Percentiles rank a stretch among this genome's conserved stretches.
phyloP scores from a whole-genome alignment of 495 filamentous ascomycete genomes.

The Pyrenopolyporus hunteri region DNA sequence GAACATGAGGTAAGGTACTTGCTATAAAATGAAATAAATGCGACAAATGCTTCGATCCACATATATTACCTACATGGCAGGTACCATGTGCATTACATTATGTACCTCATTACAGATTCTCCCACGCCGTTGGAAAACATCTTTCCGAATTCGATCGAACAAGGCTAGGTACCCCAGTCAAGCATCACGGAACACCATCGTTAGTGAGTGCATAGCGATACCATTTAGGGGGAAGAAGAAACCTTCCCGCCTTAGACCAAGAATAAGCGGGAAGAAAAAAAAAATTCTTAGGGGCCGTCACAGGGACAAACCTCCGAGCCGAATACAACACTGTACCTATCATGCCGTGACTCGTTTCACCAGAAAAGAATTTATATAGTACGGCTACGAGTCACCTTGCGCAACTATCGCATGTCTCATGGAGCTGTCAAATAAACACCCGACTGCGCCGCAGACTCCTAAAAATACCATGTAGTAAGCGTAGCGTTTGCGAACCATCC shows the following conservation, averaged over 20 bases:
- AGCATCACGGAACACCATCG: constrained; percentile 2
- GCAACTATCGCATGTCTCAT: no score
- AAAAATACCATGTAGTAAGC: constrained; percentile 28
- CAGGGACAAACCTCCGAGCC: constrained; percentile 13
- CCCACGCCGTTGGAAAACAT: constrained; percentile 37
- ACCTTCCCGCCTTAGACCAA: not conserved
- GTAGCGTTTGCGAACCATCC: constrained; percentile 18
- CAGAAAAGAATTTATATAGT: constrained; percentile 11
- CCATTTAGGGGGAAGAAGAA: not conserved
- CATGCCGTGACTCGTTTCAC: constrained; percentile 3
- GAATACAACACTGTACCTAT: constrained; percentile 1
- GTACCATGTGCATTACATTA: not conserved
- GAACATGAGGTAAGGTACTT: no score
- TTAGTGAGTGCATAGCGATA: constrained; percentile 1
- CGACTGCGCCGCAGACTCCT: constrained; percentile 14
- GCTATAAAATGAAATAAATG: no score
- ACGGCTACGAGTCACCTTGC: not conserved
- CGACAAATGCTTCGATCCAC: no score
- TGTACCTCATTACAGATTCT: constrained; percentile 25
- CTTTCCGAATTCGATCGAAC: constrained; percentile 25
- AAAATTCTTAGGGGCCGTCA: not conserved
- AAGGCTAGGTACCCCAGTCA: constrained; percentile 31
- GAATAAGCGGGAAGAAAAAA: not conserved
- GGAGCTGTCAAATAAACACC: constrained; percentile 9
- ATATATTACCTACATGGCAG: no score